Conservation (phyloP, 345 rosid genomes). For the Heritiera fomes region DNA sequence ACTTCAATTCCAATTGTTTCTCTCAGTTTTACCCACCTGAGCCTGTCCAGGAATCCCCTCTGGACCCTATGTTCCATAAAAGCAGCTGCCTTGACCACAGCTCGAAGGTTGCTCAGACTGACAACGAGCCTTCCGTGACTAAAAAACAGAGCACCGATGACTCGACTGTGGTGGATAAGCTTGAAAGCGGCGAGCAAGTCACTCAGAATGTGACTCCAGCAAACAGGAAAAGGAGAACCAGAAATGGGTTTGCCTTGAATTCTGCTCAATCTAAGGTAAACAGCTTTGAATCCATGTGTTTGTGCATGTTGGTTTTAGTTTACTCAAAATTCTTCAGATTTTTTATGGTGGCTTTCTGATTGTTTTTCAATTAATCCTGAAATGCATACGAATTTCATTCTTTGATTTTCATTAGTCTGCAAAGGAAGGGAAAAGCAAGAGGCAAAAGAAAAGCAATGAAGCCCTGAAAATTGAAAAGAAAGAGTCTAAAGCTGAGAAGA, state of each 20-base stretch:
- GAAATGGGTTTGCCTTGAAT: constrained; percentile 28
- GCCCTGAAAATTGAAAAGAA: constrained; percentile 30
- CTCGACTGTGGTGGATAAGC: constrained; percentile 44
- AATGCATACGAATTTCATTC: background rate
- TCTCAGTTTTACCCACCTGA: constrained; percentile 35
- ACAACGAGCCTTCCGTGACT: constrained; percentile 39
- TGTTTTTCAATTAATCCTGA: background rate
- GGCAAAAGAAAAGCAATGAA: constrained; percentile 39
- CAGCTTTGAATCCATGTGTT: background rate
- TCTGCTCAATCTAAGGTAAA: constrained; percentile 48
- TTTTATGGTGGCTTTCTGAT: background rate
- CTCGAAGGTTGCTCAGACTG: constrained; percentile 28
- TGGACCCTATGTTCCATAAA: constrained; percentile 22
- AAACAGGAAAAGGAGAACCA: constrained; percentile 37
- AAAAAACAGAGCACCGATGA: constrained; percentile 49
- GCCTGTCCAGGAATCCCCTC: constrained; percentile 11
- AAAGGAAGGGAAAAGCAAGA: constrained; percentile 52
- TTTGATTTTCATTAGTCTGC: constrained; percentile 34
- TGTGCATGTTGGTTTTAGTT: background rate
- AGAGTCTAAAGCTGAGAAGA: constrained; percentile 29
- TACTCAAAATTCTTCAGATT: background rate
- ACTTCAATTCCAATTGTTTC: constrained; percentile 24
- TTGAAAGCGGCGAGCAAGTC: constrained; percentile 47
- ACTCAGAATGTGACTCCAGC: constrained; percentile 32
- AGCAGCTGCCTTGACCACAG: constrained; percentile 23